Evolutionary conservation across 2,329 filamentous ascomycete genomes (phyloP).

Genomic region (Aureobasidium mangrovei): DNA sequence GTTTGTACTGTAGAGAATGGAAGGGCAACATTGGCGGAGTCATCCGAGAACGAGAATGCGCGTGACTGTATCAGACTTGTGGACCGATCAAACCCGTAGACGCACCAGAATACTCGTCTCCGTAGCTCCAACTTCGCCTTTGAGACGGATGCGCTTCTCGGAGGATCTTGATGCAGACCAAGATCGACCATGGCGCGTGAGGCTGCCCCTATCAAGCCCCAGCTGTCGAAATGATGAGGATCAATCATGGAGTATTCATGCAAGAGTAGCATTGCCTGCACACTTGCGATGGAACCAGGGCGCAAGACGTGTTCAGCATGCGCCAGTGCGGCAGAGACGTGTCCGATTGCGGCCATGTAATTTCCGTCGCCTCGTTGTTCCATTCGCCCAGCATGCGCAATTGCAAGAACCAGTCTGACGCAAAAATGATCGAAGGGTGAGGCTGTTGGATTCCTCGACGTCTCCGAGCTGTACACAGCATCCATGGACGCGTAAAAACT

Average conservation of each 20-base stretch:
- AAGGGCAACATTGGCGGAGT: conserved; percentile 72
- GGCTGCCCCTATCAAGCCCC: conserved; percentile 87
- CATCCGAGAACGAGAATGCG: conserved; percentile 89
- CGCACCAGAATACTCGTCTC: conserved; percentile 78
- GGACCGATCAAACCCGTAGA: conserved; percentile 81
- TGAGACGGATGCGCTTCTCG: conserved; percentile 57
- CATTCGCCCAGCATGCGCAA: conserved; percentile 67
- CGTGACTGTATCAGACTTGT: conserved; percentile 82
- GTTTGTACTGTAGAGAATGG: conserved; percentile 43
- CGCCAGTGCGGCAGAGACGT: conserved; percentile 59
- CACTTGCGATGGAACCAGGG: conserved; percentile 74
- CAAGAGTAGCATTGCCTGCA: conserved; percentile 78
- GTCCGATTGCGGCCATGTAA: conserved; percentile 50
- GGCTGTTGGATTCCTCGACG: background rate
- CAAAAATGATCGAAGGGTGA: conserved; percentile 66
- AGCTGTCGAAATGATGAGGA: conserved; percentile 83
- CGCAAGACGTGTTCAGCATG: conserved; percentile 75
- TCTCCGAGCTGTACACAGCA: conserved; percentile 53
- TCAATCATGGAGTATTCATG: conserved; percentile 87
- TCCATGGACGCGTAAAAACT: conserved; percentile 70
- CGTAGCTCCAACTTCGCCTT: conserved; percentile 65
- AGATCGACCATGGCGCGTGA: conserved; percentile 80
- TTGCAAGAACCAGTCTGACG: conserved; percentile 81
- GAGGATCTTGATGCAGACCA: conserved; percentile 86
- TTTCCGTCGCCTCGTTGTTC: conserved; percentile 55